Evolutionary conservation across 192 early-diverging fungal genomes (phyloP).

Genomic region (Haplosporangium gracile): DNA sequence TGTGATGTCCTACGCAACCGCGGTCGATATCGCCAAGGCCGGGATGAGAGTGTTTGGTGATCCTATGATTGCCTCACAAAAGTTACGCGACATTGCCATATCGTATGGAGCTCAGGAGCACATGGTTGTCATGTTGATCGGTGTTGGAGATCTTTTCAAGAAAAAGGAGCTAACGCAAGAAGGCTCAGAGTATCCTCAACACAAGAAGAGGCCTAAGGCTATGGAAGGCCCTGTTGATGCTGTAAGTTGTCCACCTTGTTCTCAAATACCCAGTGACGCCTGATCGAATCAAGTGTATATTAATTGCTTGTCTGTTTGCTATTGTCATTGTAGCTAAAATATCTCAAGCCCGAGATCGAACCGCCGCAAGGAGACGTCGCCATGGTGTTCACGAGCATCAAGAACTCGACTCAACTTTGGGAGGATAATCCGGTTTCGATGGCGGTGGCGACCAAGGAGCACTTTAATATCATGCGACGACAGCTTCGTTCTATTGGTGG

Average conservation of each 20-base stretch:
- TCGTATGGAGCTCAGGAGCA: conserved; percentile 82
- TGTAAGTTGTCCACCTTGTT: conserved; percentile 45
- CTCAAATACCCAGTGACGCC: too few species aligned
- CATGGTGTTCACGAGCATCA: conserved; percentile 94
- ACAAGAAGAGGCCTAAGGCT: conserved; percentile 59
- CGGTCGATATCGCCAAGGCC: conserved; percentile 88
- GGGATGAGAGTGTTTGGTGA: conserved; percentile 70
- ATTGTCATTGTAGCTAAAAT: conserved; percentile 22
- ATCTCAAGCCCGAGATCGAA: conserved; percentile 81
- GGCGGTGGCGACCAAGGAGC: conserved; percentile 87
- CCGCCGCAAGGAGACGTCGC: conserved; percentile 88
- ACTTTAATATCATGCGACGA: conserved; percentile 87
- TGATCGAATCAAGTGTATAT: background rate
- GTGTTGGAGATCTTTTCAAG: conserved; percentile 84
- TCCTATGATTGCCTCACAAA: conserved; percentile 81
- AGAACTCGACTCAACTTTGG: conserved; percentile 92
- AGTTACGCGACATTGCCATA: conserved; percentile 89
- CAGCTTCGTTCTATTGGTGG: conserved; percentile 86
- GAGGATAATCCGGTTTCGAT: conserved; percentile 87
- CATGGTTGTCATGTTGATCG: conserved; percentile 92
- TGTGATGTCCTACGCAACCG: conserved; percentile 81
- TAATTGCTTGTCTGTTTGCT: background rate
- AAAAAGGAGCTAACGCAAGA: conserved; percentile 36
- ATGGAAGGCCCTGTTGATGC: conserved; percentile 69
- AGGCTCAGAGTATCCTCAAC: conserved; percentile 40